Evolutionary conservation across 257 asterid species (phyloP), one percentile per base, ranked within the genome.

Genomic region (Handroanthus guayacan): DNA sequence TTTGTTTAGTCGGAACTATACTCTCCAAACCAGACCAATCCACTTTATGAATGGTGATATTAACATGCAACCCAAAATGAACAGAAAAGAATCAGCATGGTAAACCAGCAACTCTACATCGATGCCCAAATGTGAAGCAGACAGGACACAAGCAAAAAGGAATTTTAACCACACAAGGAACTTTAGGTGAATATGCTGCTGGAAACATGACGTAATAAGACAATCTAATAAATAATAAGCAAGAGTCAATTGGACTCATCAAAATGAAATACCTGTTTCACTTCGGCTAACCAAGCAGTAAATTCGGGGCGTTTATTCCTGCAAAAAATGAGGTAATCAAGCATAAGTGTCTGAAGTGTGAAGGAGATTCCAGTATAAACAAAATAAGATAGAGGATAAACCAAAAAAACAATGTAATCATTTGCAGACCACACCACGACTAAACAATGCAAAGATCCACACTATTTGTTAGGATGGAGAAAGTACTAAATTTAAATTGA

Each of bases 271-370:
- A 95, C 99, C 98, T 91, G 38, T 77, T 95, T 93, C 81, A 95
- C 92, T 86, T 95, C 98, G 47, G 80, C 76, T 76, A 95, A 80
- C 99, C 99, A 95, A 71, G 97, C 96, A 44, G 98, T 90, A 77
- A 95, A 95, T 82, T 93, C 99, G 0, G 99, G 99, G n/a, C 98
- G 79, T 76, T 95, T 95, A 67, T 84, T 93, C 98, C 99, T 95
- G 82, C 71, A 84, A 10, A 65, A 79, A 82, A 76, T 43, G 78
- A 54, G 34, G 39, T 11, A 69, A 69, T 71, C 37, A 79, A 68
- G 80, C 45, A 75, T 74, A 34, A 75, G 47, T 37, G 75, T 10
- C 45, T 6, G 31, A 39, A 71, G 37, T 38, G 47, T 20, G 37
- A 55, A 25, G n/a, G 50, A 75, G 7, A 62, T 17, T 43, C 50